A percentile compares a stretch with the other conserved stretches of the same genome.
Evolutionary conservation across 73 alveolate genomes (phyloP).

Genomic region (Blepharisma japonicum): DNA sequence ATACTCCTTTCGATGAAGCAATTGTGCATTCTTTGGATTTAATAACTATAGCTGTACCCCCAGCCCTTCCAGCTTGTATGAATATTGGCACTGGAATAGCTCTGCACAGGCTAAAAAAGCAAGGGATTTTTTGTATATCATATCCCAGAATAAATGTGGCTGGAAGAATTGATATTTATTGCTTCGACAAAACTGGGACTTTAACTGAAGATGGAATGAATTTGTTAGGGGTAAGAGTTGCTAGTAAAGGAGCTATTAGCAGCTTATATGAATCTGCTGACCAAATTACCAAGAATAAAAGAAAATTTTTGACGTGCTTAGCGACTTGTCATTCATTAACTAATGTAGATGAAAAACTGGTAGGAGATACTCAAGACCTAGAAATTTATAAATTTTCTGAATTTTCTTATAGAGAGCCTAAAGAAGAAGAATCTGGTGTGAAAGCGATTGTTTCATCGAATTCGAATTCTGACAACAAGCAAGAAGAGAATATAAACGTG

Average conservation of each 20-base stretch:
- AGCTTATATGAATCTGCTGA: not conserved
- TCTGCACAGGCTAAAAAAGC: constrained; percentile 65
- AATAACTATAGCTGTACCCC: constrained; percentile 75
- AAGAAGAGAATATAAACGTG: too few species aligned
- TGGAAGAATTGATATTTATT: constrained; percentile 88
- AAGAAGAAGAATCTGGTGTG: constrained; percentile 1
- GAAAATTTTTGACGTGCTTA: not conserved
- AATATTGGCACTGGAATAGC: constrained; percentile 57
- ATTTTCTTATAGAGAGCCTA: not conserved
- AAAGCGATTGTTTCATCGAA: not conserved
- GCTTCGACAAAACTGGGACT: constrained; percentile 98
- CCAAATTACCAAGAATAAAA: not conserved
- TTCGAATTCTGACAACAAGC: too few species aligned
- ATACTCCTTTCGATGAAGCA: not conserved
- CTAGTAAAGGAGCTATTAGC: not conserved
- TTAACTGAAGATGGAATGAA: constrained; percentile 95
- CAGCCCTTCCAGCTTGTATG: constrained; percentile 74
- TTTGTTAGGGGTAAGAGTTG: constrained; percentile 56
- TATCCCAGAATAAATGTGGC: constrained; percentile 87
- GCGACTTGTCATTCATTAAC: constrained; percentile 90
- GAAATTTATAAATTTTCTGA: not conserved
- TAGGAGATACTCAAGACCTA: constrained; percentile 19
- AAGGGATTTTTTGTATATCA: constrained; percentile 76
- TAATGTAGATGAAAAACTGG: constrained; percentile 41
- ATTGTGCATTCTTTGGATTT: constrained; percentile 49